phyloP scores from a whole-genome alignment of 768 basidiomycete genomes.

The Russula compacta region DNA sequence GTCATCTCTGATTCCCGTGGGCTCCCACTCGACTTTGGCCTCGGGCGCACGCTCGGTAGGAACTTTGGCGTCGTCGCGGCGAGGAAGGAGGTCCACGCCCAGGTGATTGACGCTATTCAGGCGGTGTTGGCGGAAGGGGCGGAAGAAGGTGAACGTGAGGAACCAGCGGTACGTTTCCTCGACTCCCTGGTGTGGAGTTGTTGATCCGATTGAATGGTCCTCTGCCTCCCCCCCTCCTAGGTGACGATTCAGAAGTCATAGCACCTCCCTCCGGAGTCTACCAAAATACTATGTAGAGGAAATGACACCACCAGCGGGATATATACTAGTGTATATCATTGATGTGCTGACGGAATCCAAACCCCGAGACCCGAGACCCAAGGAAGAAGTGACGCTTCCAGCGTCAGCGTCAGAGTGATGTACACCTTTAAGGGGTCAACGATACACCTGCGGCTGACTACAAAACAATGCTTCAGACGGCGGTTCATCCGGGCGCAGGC shows the following conservation, averaged over 20 bases:
- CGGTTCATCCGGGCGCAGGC: too few species aligned
- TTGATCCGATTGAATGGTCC: neutral
- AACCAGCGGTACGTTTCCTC: neutral
- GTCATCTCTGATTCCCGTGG: slow-evolving; percentile 81
- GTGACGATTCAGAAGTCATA: neutral
- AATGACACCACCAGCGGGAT: too few species aligned
- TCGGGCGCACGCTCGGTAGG: slow-evolving; percentile 75
- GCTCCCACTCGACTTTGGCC: slow-evolving; percentile 68
- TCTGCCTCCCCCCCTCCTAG: neutral
- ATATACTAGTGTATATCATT: too few species aligned
- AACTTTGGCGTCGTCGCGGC: slow-evolving; percentile 88
- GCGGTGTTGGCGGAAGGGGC: slow-evolving; percentile 30
- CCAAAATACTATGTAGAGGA: too few species aligned
- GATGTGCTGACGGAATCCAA: too few species aligned
- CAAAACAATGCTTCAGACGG: too few species aligned
- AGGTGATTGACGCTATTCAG: slow-evolving; percentile 68
- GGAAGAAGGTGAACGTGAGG: neutral
- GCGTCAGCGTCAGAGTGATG: too few species aligned
- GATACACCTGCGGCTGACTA: too few species aligned
- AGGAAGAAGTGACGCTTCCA: too few species aligned
- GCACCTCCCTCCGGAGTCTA: neutral
- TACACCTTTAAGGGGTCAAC: too few species aligned
- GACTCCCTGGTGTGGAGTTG: neutral
- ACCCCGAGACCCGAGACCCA: too few species aligned
- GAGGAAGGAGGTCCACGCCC: slow-evolving; percentile 56